Conservation (phyloP, 163 green algal species). For the Volvox carteri region DNA sequence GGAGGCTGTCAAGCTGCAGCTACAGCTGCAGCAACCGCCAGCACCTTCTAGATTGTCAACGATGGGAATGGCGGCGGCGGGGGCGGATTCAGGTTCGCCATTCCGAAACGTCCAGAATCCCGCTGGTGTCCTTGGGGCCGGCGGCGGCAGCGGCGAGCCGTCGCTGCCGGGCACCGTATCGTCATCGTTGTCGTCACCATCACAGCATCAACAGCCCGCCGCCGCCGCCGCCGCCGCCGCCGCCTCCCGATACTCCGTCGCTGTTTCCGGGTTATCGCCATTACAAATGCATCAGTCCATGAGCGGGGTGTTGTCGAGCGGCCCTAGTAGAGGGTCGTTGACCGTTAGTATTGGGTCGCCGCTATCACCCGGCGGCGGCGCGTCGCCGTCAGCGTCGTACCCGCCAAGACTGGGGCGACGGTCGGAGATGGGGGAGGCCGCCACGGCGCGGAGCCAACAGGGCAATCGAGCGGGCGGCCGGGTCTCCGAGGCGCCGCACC, state of each 20-base stretch:
- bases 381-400: too few relatives aligned
- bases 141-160: neutral
- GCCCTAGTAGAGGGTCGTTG: neutral
- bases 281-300: neutral
- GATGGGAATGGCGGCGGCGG: too few relatives aligned
- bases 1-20: conserved; percentile 23
- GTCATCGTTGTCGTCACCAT: too few relatives aligned
- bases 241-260: neutral
- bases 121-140: neutral
- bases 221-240: neutral
- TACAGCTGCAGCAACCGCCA: neutral
- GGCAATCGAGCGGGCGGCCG: too few relatives aligned
- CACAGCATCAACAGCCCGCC: too few relatives aligned
- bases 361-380: neutral
- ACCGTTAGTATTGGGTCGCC: neutral
- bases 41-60: neutral
- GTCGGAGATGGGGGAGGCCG: neutral
- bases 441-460: neutral
- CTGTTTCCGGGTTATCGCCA: neutral
- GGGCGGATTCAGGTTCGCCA: too few relatives aligned
- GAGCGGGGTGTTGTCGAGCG: neutral
- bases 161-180: too few relatives aligned
- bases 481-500: neutral
- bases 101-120: neutral
- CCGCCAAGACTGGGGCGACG: neutral